A percentile compares a stretch with the other conserved stretches of the same genome.
phyloP scores from a whole-genome alignment of 371 early-diverging fungal genomes.

The Rhizopus stolonifer region DNA sequence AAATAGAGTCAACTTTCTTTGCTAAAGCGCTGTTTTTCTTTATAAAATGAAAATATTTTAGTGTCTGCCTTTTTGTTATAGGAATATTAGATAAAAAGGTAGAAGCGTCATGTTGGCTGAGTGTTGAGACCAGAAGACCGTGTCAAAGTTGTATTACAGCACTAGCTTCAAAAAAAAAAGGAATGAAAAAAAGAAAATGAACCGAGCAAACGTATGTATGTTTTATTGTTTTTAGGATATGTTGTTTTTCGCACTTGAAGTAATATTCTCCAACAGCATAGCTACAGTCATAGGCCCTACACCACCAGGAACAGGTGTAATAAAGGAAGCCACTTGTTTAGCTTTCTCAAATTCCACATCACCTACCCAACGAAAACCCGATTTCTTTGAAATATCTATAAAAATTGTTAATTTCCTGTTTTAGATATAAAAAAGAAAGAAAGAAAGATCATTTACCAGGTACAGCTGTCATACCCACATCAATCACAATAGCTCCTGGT shows the following conservation, averaged over 20 bases:
- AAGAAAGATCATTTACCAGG: constrained; percentile 39
- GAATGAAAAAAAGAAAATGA: not conserved
- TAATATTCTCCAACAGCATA: constrained; percentile 88
- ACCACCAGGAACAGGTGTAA: constrained; percentile 96
- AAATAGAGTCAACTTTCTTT: too few species aligned
- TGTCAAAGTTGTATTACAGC: too few species aligned
- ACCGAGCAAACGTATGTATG: not conserved
- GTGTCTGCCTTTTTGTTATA: too few species aligned
- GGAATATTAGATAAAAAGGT: too few species aligned
- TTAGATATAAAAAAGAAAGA: not conserved
- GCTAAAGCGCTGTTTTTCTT: too few species aligned
- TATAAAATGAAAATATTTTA: too few species aligned
- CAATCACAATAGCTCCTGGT: constrained; percentile 88
- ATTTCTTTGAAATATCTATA: constrained; percentile 79
- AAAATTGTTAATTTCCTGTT: not conserved
- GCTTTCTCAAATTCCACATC: constrained; percentile 87
- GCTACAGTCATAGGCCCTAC: constrained; percentile 98
- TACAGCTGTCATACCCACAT: constrained; percentile 91
- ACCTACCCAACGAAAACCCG: constrained; percentile 88
- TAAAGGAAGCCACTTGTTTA: constrained; percentile 66
- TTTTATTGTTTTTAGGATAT: constrained; percentile 36
- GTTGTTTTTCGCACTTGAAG: constrained; percentile 73
- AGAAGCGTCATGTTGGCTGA: too few species aligned
- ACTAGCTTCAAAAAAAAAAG: too few species aligned
- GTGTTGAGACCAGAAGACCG: too few species aligned